Evolutionary conservation across 768 basidiomycete genomes (phyloP).

Genomic region (Strobilomyces confusus): DNA sequence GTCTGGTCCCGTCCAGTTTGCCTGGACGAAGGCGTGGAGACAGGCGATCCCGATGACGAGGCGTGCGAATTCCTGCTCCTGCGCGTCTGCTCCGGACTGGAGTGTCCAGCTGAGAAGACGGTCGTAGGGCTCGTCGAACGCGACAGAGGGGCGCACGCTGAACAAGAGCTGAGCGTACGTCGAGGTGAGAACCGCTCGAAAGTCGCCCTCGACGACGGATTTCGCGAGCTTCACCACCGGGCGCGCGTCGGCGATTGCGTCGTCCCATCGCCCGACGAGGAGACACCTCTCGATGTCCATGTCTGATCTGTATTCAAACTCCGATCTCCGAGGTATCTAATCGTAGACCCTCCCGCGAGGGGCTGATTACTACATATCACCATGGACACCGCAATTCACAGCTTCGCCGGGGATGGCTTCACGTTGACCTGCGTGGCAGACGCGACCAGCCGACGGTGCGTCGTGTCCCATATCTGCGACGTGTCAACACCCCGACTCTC

Average conservation of each 20-base stretch:
- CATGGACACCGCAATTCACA: no score
- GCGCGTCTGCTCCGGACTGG: slow-evolving; percentile 28
- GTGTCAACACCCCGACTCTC: not conserved
- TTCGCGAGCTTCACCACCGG: slow-evolving; percentile 41
- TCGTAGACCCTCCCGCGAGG: not conserved
- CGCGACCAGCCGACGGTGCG: slow-evolving; percentile 38
- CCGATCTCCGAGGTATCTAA: not conserved
- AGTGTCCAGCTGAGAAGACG: slow-evolving; percentile 32
- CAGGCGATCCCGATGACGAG: slow-evolving; percentile 73
- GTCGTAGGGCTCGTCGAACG: slow-evolving; percentile 39
- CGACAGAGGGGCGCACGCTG: slow-evolving; percentile 23
- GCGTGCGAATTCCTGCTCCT: slow-evolving; percentile 50
- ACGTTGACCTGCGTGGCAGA: slow-evolving; percentile 42
- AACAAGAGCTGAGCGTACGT: slow-evolving; percentile 41
- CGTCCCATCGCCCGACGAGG: slow-evolving; percentile 47
- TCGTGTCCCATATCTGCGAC: slow-evolving; percentile 40
- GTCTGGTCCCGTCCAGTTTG: slow-evolving; percentile 95
- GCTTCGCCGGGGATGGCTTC: slow-evolving; percentile 21
- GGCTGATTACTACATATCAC: no score
- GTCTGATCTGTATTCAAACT: not conserved
- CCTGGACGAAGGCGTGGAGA: slow-evolving; percentile 87
- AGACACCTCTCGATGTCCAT: slow-evolving; percentile 48
- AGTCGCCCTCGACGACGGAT: slow-evolving; percentile 56
- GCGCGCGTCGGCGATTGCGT: slow-evolving; percentile 17
- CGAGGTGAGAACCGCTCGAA: slow-evolving; percentile 50